Base-by-base conservation (phyloP, 495 filamentous ascomycete genomes). In the Hyphodiscus hymeniophilus region DNA sequence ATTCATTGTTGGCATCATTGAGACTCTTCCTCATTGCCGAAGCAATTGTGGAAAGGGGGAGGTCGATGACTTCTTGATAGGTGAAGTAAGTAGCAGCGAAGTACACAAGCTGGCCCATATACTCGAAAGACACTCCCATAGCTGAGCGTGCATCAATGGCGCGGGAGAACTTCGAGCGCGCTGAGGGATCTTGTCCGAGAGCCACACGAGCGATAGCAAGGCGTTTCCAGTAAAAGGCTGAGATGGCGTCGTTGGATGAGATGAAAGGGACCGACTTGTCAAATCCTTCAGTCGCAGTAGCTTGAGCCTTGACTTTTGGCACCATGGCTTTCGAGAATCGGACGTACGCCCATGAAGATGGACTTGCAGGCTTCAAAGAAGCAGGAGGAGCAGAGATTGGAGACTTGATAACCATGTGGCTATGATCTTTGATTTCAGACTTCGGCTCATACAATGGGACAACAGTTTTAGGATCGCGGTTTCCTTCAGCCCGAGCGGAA, bases 51-150 rank as follows among this genome's bases (percentile, higher is more conserved):
- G 50, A 55, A 6, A 70, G 60, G 4, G 45, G 45, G 3, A 31
- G n/a, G n/a, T 39, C 21, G 7, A 26, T 21, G 7, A 47, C 7
- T 18, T 20, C 48, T 15, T 49, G 12, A 22, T 66, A 54, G 0
- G 63, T 51, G 16, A 70, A 58, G 10, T 51, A 44, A 0, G 56
- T 50, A 15, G 48, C 45, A 8, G 55, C 42, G 16, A 56, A 61
- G 38, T 60, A 58, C 10, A 62, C 60, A 47, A 65, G 52, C 21
- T 63, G 60, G 38, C 69, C 70, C 56, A 71, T 64, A 48, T 72
- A 73, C 4, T 50, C 42, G 0, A 50, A 45, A 6, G 66, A 54
- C n/a, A 73, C 42, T 13, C 51, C 50, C 28, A 72, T 45, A 7
- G 57, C 46, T 31, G 51, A 50, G 7, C 69, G 60, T 13, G 53